Evolutionary conservation across 2,329 filamentous ascomycete genomes (phyloP), one percentile per base, ranked within the genome.

Genomic region (Nakataea oryzae): DNA sequence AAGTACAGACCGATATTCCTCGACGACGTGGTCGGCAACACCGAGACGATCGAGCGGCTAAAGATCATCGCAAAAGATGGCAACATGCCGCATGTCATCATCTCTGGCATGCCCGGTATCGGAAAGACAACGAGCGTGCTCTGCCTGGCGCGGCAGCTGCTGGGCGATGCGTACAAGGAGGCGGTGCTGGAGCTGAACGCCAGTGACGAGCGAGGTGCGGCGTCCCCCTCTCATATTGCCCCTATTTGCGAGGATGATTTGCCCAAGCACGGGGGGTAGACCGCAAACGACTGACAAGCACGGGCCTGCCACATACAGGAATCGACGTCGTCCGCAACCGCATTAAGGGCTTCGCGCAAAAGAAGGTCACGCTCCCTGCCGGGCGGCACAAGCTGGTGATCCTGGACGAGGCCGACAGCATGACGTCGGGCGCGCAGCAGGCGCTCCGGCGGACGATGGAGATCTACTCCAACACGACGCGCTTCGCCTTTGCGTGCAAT

Each of bases 31-130:
- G 95, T 99, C 62, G 95, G 95, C 71, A 99, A 99, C 75, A 96
- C 91, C 26, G 95, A 99, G 74, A 99, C 95, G 1, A 92, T 99
- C 69, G 93, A 97, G 75, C 89, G 95, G 62, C 80, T 99, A 69
- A 97, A 97, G 74, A 97, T 99, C 70, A 97, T 99, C 69, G 93
- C 95, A 58, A 95, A 93, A 75, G 95, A 97, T 78, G 95, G 95
- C 69, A 99, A 99, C 77, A 97, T 99, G 93, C 95, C 95, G 2
- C 95, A 99, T 76, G 86, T 99, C 71, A 97, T 99, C 76, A 97
- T 99, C 70, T 96, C 91, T n/a, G 95, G 95, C 64, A 97, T 96
- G 92, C 95, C 95, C 26, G 95, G 95, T 71, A 99, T 97, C 71
- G 95, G 95, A 75, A 99, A 99, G 80, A 99, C 95, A 4, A 97